Evolutionary conservation across 2,329 filamentous ascomycete genomes (phyloP), one percentile per base, ranked within the genome.

Genomic region (Parascedosporium putredinis): DNA sequence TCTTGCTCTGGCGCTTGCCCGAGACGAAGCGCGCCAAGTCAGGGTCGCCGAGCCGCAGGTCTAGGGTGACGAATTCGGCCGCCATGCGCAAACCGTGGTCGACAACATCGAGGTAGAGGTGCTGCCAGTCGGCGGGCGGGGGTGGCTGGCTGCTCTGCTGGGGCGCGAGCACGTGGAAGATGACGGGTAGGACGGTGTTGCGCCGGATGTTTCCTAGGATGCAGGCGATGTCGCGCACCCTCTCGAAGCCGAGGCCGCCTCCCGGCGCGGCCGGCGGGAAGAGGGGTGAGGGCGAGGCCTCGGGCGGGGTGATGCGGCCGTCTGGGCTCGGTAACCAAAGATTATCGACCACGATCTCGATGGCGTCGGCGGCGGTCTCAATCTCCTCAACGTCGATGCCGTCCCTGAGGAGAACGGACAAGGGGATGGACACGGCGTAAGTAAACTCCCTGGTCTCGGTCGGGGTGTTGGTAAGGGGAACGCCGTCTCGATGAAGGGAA

Each of bases 291-390:
- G 9, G 24, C 2, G 34, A 42, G 18, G 9, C 14, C 24, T 25
- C 23, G 2, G 25, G 14, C 24, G 25, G 25, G 16, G n/a, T 16
- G 27, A 12, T 25, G 12, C 20, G n/a, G 42, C n/a, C 22, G 18
- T 24, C 42, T n/a, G n/a, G n/a, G 3, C 24, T 23, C 20, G 14
- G 25, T 1, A n/a, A n/a, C 48, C 48, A 44, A 8, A 50, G 36
- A 18, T 51, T 45, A 22, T 53, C 73, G 20, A 83, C 65, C 12
- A 76, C 69, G 3, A 86, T 65, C 57, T 86, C 81, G 27, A 86
- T 76, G 5, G 81, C 82, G 61, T 87, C 83, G 3, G 75, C 76
- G 3, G 80, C 82, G n/a, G 75, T 75, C 52, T 84, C 81, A 18
- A 84, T 64, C 23, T 80, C 75, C 55, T 84, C 79, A 9, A 86